Evolutionary conservation across 1,284 basidiomycete species (phyloP).

Genomic region (Agaricales sp.): DNA sequence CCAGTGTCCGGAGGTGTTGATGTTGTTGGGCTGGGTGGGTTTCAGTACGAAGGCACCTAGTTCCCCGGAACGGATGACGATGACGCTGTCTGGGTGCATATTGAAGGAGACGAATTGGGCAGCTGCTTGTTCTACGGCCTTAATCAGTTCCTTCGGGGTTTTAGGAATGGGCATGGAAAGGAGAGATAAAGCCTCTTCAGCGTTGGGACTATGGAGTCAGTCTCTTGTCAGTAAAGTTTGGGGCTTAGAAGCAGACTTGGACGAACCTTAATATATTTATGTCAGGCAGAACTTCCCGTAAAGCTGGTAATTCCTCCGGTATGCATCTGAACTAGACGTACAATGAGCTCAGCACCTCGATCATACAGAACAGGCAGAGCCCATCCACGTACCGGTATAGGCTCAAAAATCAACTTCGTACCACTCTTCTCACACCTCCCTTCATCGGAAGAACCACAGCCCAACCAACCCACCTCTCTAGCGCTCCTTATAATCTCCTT

Average conservation of each 20-base stretch:
- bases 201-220: constrained; percentile 73
- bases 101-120: constrained; percentile 45
- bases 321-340: constrained; percentile 58
- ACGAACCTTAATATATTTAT: constrained; percentile 60
- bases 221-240: constrained; percentile 7
- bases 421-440: not conserved
- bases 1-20: constrained; percentile 47
- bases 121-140: constrained; percentile 53
- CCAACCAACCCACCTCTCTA: constrained; percentile 25
- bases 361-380: not conserved
- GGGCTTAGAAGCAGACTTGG: constrained; percentile 3
- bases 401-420: constrained; percentile 65
- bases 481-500: constrained; percentile 58
- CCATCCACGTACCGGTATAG: constrained; percentile 57
- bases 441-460: not conserved
- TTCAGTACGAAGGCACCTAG: constrained; percentile 58
- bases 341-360: constrained; percentile 5
- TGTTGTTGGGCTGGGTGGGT: not conserved
- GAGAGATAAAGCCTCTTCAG: constrained; percentile 61
- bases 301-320: constrained; percentile 65
- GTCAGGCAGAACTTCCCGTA: constrained; percentile 48
- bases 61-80: constrained; percentile 72
- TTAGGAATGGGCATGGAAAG: constrained; percentile 43
- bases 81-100: constrained; percentile 39
- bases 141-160: constrained; percentile 20